Conservation (phyloP, 768 basidiomycete genomes). For the Trametopsis cervina region DNA sequence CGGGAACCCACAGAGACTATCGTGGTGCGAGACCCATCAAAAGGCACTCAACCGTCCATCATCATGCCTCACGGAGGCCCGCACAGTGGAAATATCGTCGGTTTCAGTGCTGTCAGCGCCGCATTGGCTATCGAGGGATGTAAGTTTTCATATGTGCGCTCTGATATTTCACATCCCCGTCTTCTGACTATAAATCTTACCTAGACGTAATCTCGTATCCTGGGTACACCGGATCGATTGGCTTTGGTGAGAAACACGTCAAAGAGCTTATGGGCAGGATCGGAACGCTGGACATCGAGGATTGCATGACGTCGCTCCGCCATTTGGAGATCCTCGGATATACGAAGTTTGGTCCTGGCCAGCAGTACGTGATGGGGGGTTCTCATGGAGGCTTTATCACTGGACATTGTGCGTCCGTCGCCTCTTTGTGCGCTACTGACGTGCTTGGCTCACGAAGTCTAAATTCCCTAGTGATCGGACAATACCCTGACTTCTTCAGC, state of each 20-base stretch:
- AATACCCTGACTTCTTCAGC: slow-evolving; percentile 52
- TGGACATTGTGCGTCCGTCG: slow-evolving; percentile 41
- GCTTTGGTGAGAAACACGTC: slow-evolving; percentile 59
- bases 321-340: slow-evolving; percentile 46
- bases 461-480: slow-evolving; percentile 53
- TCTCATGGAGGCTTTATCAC: slow-evolving; percentile 67
- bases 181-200: no score
- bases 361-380: slow-evolving; percentile 54
- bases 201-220: slow-evolving; percentile 53
- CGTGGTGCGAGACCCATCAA: slow-evolving; percentile 29
- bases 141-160: slow-evolving; percentile 27
- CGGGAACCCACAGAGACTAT: slow-evolving; percentile 49
- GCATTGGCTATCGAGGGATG: slow-evolving; percentile 56
- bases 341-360: slow-evolving; percentile 40
- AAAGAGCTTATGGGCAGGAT: slow-evolving; percentile 49
- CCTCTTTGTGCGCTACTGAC: background rate
- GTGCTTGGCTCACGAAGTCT: background rate
- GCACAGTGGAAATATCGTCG: slow-evolving; percentile 3
- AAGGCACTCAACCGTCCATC: slow-evolving; percentile 35
- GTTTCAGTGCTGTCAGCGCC: slow-evolving; percentile 36
- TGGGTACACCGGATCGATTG: slow-evolving; percentile 64
- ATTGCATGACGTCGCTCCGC: slow-evolving; percentile 48
- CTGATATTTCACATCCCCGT: background rate
- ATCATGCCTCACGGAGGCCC: slow-evolving; percentile 25
- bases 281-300: slow-evolving; percentile 58